Evolutionary conservation across 2,329 filamentous ascomycete genomes (phyloP).

Genomic region (Nemania abortiva): DNA sequence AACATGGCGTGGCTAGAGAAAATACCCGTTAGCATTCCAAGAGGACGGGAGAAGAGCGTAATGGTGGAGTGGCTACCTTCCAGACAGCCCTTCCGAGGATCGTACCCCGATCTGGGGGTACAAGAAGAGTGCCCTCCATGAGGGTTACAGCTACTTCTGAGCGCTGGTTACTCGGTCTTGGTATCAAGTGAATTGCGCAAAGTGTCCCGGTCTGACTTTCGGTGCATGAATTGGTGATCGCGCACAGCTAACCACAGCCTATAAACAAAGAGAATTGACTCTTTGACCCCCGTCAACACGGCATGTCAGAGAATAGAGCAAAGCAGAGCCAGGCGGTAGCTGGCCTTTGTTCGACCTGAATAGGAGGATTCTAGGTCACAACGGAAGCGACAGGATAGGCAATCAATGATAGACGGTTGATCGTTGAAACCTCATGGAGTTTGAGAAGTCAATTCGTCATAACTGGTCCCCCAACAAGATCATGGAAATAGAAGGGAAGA

Average conservation of each 20-base stretch:
- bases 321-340: slow-evolving; percentile 1
- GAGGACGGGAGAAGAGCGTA: slow-evolving; percentile 15
- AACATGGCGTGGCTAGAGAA: slow-evolving; percentile 68
- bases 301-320: slow-evolving; percentile 16
- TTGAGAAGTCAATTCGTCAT: slow-evolving; percentile 13
- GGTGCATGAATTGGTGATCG: slow-evolving; percentile 35
- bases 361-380: slow-evolving; percentile 19
- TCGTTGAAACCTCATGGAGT: slow-evolving; percentile 1
- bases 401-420: not conserved
- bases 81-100: slow-evolving; percentile 65
- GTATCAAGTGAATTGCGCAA: slow-evolving; percentile 39
- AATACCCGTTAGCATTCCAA: slow-evolving; percentile 36
- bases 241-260: slow-evolving; percentile 34
- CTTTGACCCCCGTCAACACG: slow-evolving; percentile 42
- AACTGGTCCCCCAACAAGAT: not conserved
- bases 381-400: slow-evolving; percentile 15
- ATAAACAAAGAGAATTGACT: slow-evolving; percentile 38
- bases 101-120: slow-evolving; percentile 64
- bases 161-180: slow-evolving; percentile 36
- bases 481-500: slow-evolving; percentile 9
- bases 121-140: slow-evolving; percentile 64
- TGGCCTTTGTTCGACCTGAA: slow-evolving; percentile 25
- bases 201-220: slow-evolving; percentile 29
- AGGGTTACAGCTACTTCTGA: slow-evolving; percentile 3
- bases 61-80: slow-evolving; percentile 58